Evolutionary conservation across 345 rosid genomes (phyloP).

Genomic region (Geranium brycei): DNA sequence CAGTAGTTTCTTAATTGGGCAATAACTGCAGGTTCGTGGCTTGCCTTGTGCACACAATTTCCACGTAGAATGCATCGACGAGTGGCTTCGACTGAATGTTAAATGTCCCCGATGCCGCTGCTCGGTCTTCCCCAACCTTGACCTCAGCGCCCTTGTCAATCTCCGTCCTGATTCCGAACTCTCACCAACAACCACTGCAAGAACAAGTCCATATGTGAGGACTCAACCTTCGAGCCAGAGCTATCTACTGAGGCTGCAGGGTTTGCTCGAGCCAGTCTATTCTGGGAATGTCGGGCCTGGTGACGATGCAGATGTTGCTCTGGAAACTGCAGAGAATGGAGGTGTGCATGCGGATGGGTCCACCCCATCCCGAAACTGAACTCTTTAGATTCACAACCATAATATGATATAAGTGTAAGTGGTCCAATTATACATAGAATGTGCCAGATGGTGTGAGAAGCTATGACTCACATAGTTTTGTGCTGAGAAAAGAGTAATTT

Average conservation of each 20-base stretch:
- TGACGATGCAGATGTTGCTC: constrained; percentile 12
- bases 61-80: constrained; percentile 89
- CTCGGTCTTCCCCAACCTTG: constrained; percentile 92
- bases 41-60: constrained; percentile 99
- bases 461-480: too few relatives aligned
- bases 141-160: constrained; percentile 82
- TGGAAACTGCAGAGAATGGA: constrained; percentile 34
- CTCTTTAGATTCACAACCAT: too few relatives aligned
- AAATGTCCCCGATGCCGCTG: constrained; percentile 94
- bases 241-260: constrained; percentile 59
- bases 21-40: constrained; percentile 70
- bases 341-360: background rate
- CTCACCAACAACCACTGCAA: constrained; percentile 27
- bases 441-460: too few relatives aligned
- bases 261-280: constrained; percentile 46
- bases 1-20: background rate
- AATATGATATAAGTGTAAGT: too few relatives aligned
- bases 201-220: constrained; percentile 34
- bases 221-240: constrained; percentile 68
- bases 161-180: constrained; percentile 60
- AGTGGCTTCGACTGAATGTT: constrained; percentile 91
- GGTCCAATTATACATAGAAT: too few relatives aligned
- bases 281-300: constrained; percentile 27
- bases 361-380: too few relatives aligned
- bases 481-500: too few relatives aligned